A percentile compares a stretch with the other conserved stretches of the same genome.
Conservation (phyloP, 371 early-diverging fungal species). For the Apophysomyces trapeziformis region DNA sequence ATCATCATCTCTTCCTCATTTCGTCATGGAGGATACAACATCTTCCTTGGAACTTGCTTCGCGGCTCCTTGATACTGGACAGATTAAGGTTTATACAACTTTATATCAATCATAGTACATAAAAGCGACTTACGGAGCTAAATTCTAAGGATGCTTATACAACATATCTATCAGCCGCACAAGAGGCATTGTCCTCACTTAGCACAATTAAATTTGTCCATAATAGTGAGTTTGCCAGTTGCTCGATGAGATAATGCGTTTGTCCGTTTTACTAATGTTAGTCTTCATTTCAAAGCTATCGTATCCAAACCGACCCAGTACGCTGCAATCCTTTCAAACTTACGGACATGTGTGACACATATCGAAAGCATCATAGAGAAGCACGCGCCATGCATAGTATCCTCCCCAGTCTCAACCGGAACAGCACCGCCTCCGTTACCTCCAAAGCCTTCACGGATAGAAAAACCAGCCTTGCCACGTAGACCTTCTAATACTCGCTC, state of each 20-base stretch:
- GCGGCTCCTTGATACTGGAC: slow-evolving; percentile 27
- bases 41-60: slow-evolving; percentile 28
- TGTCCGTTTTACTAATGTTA: not conserved
- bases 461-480: slow-evolving; percentile 24
- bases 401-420: not conserved
- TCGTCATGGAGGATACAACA: slow-evolving; percentile 30
- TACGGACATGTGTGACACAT: slow-evolving; percentile 29
- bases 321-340: slow-evolving; percentile 18
- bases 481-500: slow-evolving; percentile 14
- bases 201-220: slow-evolving; percentile 36
- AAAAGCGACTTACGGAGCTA: not conserved
- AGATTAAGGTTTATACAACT: slow-evolving; percentile 29
- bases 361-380: slow-evolving; percentile 29
- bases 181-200: slow-evolving; percentile 23
- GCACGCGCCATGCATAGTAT: slow-evolving; percentile 18
- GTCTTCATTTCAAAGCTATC: slow-evolving; percentile 20
- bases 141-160: slow-evolving; percentile 31
- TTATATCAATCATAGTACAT: not conserved
- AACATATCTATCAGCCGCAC: slow-evolving; percentile 26
- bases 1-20: slow-evolving; percentile 10
- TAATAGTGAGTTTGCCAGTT: slow-evolving; percentile 23
- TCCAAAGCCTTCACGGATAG: slow-evolving; percentile 26
- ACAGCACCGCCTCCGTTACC: slow-evolving; percentile 26
- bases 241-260: not conserved
- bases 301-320: slow-evolving; percentile 30